Percentiles rank a stretch among this genome's conserved stretches.
These are phyloP conservation scores for Pseudopithomyces maydicus DNA, from an alignment of 2,329 filamentous ascomycete genomes.

Conservation along the genomic window DNA sequence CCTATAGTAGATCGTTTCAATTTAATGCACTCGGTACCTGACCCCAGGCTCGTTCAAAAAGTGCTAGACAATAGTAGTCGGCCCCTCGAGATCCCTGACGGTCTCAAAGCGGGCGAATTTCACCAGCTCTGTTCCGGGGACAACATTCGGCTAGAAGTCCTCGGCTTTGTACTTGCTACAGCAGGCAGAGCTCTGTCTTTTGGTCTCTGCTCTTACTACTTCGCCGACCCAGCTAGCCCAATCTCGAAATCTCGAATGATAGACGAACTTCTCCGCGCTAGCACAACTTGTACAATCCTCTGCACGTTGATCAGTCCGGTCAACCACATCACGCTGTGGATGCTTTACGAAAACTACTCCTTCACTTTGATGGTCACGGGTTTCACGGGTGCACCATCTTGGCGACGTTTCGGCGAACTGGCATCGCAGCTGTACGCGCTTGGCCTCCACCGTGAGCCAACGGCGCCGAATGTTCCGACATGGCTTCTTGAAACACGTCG, in stretches of 20 bases:
- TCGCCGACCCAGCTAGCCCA: constrained; percentile 22
- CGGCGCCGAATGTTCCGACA: constrained; percentile 24
- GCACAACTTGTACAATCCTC: constrained; percentile 44
- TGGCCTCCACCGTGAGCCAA: constrained; percentile 38
- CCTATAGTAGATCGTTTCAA: constrained; percentile 39
- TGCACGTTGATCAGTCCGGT: constrained; percentile 45
- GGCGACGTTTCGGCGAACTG: constrained; percentile 39
- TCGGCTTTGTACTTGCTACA: constrained; percentile 45
- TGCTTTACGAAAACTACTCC: constrained; percentile 43
- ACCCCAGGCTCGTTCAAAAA: constrained; percentile 27
- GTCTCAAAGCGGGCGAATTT: constrained; percentile 40
- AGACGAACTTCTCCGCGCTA: constrained; percentile 39
- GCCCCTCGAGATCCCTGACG: constrained; percentile 30
- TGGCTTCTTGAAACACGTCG: constrained; percentile 38
- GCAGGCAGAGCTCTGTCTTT: constrained; percentile 42
- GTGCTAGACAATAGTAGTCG: constrained; percentile 35
- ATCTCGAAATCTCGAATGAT: constrained; percentile 26
- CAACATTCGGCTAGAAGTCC: constrained; percentile 46
- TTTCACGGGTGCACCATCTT: constrained; percentile 35
- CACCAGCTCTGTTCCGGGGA: constrained; percentile 45
- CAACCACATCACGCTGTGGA: constrained; percentile 46
- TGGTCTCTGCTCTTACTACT: constrained; percentile 25
- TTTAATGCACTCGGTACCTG: constrained; percentile 28
- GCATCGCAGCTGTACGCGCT: constrained; percentile 38
- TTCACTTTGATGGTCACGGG: constrained; percentile 45